Conservation (phyloP, 495 filamentous ascomycete species). For the Penicillium coprophilum region DNA sequence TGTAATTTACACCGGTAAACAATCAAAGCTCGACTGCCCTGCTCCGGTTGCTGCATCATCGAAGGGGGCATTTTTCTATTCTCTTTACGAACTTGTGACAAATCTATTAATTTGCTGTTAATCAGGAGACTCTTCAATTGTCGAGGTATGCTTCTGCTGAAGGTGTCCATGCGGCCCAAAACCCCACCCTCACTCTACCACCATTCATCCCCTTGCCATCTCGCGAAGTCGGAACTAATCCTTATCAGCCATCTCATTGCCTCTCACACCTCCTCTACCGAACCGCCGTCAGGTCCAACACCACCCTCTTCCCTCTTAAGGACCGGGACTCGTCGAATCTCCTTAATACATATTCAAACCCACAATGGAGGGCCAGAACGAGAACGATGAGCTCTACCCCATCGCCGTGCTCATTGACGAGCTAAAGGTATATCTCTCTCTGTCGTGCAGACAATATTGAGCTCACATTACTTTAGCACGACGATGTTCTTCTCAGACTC, state of each 20-base stretch:
- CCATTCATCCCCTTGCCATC: constrained; percentile 27
- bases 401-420: constrained; percentile 99
- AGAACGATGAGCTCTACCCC: constrained; percentile 96
- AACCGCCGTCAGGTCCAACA: constrained; percentile 30
- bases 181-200: constrained; percentile 44
- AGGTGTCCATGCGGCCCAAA: constrained; percentile 43
- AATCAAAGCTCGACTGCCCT: constrained; percentile 15
- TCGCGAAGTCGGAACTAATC: constrained; percentile 17
- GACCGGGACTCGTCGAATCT: constrained; percentile 39
- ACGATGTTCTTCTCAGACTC: constrained; percentile 94
- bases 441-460: constrained; percentile 12
- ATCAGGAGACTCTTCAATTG: constrained; percentile 18
- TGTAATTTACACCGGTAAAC: constrained; percentile 29
- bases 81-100: constrained; percentile 1
- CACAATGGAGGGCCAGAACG: constrained; percentile 67
- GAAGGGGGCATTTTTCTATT: constrained; percentile 8
- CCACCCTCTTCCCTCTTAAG: constrained; percentile 26
- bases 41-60: constrained; percentile 7
- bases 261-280: constrained; percentile 4
- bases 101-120: constrained; percentile 2
- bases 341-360: constrained; percentile 28
- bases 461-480: constrained; percentile 64
- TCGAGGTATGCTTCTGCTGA: constrained; percentile 35
- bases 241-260: constrained; percentile 7
- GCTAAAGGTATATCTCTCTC: constrained; percentile 70